Evolutionary conservation across 768 basidiomycete species (phyloP), one percentile per base, ranked within the genome.

Genomic region (Leucosporidium scottii): DNA sequence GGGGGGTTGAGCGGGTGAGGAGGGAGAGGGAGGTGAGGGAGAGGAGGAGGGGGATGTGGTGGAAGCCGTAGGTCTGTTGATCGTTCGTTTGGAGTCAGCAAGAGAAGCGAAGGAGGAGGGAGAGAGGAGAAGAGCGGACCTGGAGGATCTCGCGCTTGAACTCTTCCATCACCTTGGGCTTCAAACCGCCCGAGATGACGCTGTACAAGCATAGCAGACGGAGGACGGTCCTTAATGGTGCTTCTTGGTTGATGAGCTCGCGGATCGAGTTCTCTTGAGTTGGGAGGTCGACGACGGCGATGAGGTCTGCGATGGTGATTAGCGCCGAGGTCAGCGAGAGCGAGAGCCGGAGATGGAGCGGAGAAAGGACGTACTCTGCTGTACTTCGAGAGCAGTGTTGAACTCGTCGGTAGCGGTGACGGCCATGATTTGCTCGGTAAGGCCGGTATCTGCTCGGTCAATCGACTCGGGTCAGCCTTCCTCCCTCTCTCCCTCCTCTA

Each of bases 101-200:
- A 28, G n/a, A n/a, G n/a, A 20, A 1, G 62, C 10, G 7, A 18
- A 23, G 7, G 20, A 30, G 60, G 54, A 51, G 28, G 47, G 20
- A 3, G 34, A n/a, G 17, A 18, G 50, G 61, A 30, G 59, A 44
- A 44, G 23, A 20, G 39, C 91, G 55, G 54, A 81, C 85, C 83
- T 98, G 94, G 3, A 98, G 82, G 76, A 98, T 83, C 74, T 98
- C 96, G 63, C 89, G 85, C 79, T 96, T 94, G 71, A 93, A 82
- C 64, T 85, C 87, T 72, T 99, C 96, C 17, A 98, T 81, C 1
- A 82, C 78, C 78, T 93, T 96, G 23, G 84, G 79, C 79, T 93
- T 97, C 76, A 98, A 86, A 21, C 93, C 92, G 2, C 91, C 90
- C 13, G 82, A 79, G 13, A 88, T 89, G 65, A 98, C 82, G 73